Base-by-base conservation (phyloP, 768 basidiomycete genomes). In the Hortiboletus flavorubellus region DNA sequence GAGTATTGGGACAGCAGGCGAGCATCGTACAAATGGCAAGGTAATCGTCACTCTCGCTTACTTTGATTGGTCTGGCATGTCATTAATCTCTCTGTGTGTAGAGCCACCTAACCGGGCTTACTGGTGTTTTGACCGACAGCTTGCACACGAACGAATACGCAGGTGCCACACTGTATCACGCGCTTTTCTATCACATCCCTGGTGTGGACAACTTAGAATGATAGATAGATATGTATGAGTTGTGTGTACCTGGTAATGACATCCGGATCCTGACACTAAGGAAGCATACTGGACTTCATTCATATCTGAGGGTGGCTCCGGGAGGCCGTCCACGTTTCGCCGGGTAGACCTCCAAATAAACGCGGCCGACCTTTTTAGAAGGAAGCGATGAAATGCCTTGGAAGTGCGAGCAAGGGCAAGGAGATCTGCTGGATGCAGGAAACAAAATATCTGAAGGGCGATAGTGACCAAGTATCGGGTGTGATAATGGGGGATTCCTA, bases 231-330 rank as follows among this genome's bases (percentile, higher is more conserved):
- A n/a, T 3, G 37, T 18, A 29, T 31, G 7, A 29, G 39, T 3
- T 35, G 46, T 29, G 34, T 35, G 39, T 62, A 67, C 67, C 53
- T 60, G 30, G 31, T 69, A 69, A 68, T 80, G 71, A 60, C 83
- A 84, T 54, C 69, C 69, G 6, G 67, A 72, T 31, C 76, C 78
- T 61, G 79, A 84, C 7, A 68, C 70, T 29, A 85, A 73, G 53
- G 77, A 75, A 5, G 77, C 77, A 63, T 75, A 84, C 48, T 75
- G 74, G n/a, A 78, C 71, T 58, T 83, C 80, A 30, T 58, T 71
- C 71, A 83, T 70, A 43, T 72, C 76, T n/a, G 66, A 49, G 12
- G 79, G 82, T 38, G 72, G 75, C 26, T 74, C 71, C 4, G 81
- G 83, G 29, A 83, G 64, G 16, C 64, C 72, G 18, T 55, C 60